phyloP scores from a whole-genome alignment of 2,329 filamentous ascomycete genomes.

The Colletotrichum eremochloae region DNA sequence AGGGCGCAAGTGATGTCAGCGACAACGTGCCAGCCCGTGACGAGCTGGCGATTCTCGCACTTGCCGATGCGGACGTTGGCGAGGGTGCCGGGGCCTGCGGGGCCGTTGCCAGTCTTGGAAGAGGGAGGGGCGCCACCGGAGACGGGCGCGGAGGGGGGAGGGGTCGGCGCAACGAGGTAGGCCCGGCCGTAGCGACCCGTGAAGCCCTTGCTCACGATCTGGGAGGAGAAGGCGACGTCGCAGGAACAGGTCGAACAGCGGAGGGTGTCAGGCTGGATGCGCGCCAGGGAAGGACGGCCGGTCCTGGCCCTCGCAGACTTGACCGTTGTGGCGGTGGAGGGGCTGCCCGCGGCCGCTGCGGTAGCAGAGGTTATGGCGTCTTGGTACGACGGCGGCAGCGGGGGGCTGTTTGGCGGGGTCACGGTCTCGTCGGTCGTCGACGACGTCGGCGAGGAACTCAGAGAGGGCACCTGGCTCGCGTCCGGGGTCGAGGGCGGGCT shows the following conservation, averaged over 20 bases:
- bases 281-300: slow-evolving; percentile 49
- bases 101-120: slow-evolving; percentile 50
- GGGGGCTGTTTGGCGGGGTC: slow-evolving; percentile 44
- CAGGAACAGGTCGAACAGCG: slow-evolving; percentile 70
- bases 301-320: slow-evolving; percentile 1
- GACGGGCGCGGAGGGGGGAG: slow-evolving; percentile 41
- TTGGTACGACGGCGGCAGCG: slow-evolving; percentile 45
- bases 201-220: slow-evolving; percentile 76
- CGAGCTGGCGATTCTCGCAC: slow-evolving; percentile 68
- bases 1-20: slow-evolving; percentile 72
- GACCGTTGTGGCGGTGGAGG: not conserved
- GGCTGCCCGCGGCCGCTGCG: not conserved
- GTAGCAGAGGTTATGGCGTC: slow-evolving; percentile 21
- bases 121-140: slow-evolving; percentile 66
- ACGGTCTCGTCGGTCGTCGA: slow-evolving; percentile 50
- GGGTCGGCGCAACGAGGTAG: slow-evolving; percentile 66
- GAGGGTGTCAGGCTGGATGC: slow-evolving; percentile 66
- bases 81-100: slow-evolving; percentile 52
- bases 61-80: slow-evolving; percentile 69
- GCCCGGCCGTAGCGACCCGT: slow-evolving; percentile 75
- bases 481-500: slow-evolving; percentile 44
- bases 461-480: slow-evolving; percentile 48
- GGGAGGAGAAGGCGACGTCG: slow-evolving; percentile 71
- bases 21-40: slow-evolving; percentile 74
- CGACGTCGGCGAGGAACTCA: slow-evolving; percentile 53